Base-by-base conservation (phyloP, 805 yeast genomes). In the Lipomyces sp. region DNA sequence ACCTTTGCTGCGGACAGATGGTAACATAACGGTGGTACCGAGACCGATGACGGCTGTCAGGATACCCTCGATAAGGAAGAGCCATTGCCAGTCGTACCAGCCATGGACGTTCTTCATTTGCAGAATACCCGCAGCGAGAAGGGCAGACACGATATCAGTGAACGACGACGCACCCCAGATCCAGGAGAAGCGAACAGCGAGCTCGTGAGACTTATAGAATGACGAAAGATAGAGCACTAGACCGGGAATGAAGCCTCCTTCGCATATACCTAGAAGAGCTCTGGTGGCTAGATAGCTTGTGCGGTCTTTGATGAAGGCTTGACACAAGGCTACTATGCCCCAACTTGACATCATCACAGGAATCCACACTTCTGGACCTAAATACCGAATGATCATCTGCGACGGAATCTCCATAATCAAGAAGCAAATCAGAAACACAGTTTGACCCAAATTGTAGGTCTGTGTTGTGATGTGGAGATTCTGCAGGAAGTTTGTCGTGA, bases 241-340 rank as follows among this genome's bases (percentile, higher is more conserved):
- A 71, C 87, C 91, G 45, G 89, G 87, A 64, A 89, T 87, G 67
- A 87, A 87, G 0, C 92, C 91, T 63, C 92, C 91, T 74, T 88
- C 87, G 29, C 85, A 76, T 11, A 82, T 72, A 2, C 89, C 91
- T 54, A 86, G 73, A 3, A 86, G 78, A 0, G 82, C 83, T 66
- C 90, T 78, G 6, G 85, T 79, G 11, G 77, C 80, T 54, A 77
- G 78, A 69, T 84, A 86, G 0, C 57, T 3, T 32, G 51, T 39
- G 24, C 69, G 67, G 39, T 83, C 81, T 2, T 69, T 76, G 68
- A 86, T 74, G 37, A 78, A 79, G 51, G 80, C 80, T 73, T 87
- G 90, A 45, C 78, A 76, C 60, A 85, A 77, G 2, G 89, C 83
- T 8, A 87, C 86, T 15, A 82, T 67, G 55, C 86, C 82, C 90